These are phyloP conservation scores for Podila minutissima DNA, from an alignment of 192 early-diverging fungal species.

Conservation along the genomic window DNA sequence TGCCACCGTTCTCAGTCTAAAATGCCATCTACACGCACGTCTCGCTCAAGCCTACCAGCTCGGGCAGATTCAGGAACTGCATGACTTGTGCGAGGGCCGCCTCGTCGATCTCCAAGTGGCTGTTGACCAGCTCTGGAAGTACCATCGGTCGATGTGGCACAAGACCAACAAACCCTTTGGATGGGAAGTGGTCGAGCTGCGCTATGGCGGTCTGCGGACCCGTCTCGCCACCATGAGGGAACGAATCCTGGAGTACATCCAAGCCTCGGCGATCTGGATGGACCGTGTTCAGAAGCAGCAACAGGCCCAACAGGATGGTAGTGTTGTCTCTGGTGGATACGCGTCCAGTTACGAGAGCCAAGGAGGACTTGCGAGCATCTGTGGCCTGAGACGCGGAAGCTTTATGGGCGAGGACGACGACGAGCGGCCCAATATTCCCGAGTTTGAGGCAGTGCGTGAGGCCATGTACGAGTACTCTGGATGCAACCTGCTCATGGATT, in stretches of 20 bases:
- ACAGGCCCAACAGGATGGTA: neutral
- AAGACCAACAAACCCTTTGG: slow-evolving; percentile 87
- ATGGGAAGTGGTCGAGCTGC: slow-evolving; percentile 84
- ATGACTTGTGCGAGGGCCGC: slow-evolving; percentile 65
- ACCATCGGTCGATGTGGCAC: slow-evolving; percentile 83
- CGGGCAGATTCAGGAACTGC: slow-evolving; percentile 60
- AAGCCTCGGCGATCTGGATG: slow-evolving; percentile 21
- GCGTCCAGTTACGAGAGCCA: slow-evolving; percentile 42
- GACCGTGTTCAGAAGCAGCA: slow-evolving; percentile 14
- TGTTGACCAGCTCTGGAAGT: slow-evolving; percentile 79
- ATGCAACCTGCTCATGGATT: slow-evolving; percentile 75
- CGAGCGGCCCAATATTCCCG: slow-evolving; percentile 59
- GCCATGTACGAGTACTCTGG: slow-evolving; percentile 72
- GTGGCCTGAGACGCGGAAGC: slow-evolving; percentile 33
- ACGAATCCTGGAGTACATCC: slow-evolving; percentile 69
- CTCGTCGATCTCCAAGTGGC: slow-evolving; percentile 66
- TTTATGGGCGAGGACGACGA: slow-evolving; percentile 15
- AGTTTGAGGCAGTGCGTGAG: slow-evolving; percentile 74
- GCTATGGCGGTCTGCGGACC: slow-evolving; percentile 80
- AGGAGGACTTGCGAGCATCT: slow-evolving; percentile 37
- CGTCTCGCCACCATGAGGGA: slow-evolving; percentile 76
- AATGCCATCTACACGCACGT: slow-evolving; percentile 73
- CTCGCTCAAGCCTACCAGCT: slow-evolving; percentile 69
- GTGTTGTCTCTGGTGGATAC: neutral
- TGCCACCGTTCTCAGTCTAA: slow-evolving; percentile 74